A percentile compares a stretch with the other conserved stretches of the same genome.
Conservation (phyloP, 176 grass and related monocot species). For the bread wheat (Triticum aestivum) region IWGSC_CS_RefSeq_v2.1 NC_057802.1:331147518-331148017, state of each 20-base stretch:
- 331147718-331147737: background rate
- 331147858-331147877: conserved; percentile 1
- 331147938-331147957: conserved; percentile 7
- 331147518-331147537: background rate
- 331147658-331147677: background rate
- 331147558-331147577: background rate
- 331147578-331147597: background rate
- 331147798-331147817: background rate
- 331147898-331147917: background rate
- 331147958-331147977: conserved; percentile 20
- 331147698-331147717: conserved; percentile 1
- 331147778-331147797: background rate
- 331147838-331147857: background rate
- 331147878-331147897: background rate
- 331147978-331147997: background rate
- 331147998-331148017: conserved; percentile 7
- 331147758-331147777: background rate
- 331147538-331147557: background rate
- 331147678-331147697: background rate
- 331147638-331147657: background rate
- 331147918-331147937: background rate
- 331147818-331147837: background rate
- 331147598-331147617: background rate
- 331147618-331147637: conserved; percentile 27
- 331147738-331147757: background rate